Conservation (phyloP, 371 early-diverging fungal species). For the Mucor mucedo region DNA sequence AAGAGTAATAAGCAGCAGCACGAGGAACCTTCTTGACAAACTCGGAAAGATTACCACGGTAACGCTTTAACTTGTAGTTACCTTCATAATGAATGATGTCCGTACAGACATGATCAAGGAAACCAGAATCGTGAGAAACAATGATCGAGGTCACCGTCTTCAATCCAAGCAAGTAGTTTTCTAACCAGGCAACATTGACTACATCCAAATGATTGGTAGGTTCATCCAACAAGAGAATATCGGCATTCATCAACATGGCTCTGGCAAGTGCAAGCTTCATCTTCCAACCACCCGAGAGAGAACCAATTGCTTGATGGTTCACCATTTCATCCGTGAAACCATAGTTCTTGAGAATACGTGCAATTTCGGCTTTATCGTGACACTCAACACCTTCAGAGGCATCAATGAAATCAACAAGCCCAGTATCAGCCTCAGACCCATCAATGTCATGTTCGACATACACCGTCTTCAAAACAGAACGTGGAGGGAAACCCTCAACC, state of each 20-base stretch:
- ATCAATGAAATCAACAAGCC: constrained; percentile 70
- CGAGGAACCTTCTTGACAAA: constrained; percentile 82
- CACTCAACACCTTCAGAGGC: constrained; percentile 60
- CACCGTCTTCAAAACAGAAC: constrained; percentile 71
- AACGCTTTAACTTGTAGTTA: constrained; percentile 75
- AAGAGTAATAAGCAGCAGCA: constrained; percentile 76
- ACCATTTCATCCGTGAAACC: constrained; percentile 76
- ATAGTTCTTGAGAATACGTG: constrained; percentile 62
- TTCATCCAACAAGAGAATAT: constrained; percentile 88
- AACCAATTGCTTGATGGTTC: constrained; percentile 63
- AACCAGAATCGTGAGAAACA: constrained; percentile 89
- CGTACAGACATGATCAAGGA: constrained; percentile 84
- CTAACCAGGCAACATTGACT: constrained; percentile 81
- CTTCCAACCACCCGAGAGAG: constrained; percentile 90
- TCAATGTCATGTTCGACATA: constrained; percentile 81
- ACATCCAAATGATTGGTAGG: constrained; percentile 93
- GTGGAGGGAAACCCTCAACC: constrained; percentile 79
- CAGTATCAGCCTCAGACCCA: constrained; percentile 71
- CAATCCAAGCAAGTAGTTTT: constrained; percentile 74
- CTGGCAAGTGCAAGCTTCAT: constrained; percentile 87
- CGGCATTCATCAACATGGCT: constrained; percentile 83
- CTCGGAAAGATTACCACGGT: constrained; percentile 82
- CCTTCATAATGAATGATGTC: constrained; percentile 82
- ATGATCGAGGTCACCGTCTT: constrained; percentile 79
- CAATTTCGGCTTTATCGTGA: constrained; percentile 57